Conservation (phyloP, 345 rosid species). For the Hibiscus syriacus region DNA sequence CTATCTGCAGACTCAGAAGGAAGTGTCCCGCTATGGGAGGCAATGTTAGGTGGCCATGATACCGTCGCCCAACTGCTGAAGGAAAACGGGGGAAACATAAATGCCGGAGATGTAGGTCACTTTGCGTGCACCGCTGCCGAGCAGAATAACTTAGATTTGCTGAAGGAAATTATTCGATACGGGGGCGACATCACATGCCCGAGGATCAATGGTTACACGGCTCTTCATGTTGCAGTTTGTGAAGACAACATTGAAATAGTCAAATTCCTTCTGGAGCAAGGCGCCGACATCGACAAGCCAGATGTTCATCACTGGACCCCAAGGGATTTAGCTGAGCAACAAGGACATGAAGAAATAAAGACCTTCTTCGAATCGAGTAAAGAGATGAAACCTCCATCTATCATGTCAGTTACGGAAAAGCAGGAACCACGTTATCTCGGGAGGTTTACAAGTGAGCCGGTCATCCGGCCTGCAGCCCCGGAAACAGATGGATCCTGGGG, state of each 20-base stretch:
- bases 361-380: slow-evolving; percentile 31
- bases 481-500: slow-evolving; percentile 41
- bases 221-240: slow-evolving; percentile 76
- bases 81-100: slow-evolving; percentile 39
- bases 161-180: slow-evolving; percentile 37
- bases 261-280: slow-evolving; percentile 53
- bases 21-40: slow-evolving; percentile 77
- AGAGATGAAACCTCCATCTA: slow-evolving; percentile 31
- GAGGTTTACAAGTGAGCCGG: slow-evolving; percentile 68
- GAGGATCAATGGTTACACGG: slow-evolving; percentile 47
- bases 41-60: slow-evolving; percentile 56
- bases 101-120: slow-evolving; percentile 62
- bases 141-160: slow-evolving; percentile 51
- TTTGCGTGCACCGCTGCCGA: slow-evolving; percentile 73
- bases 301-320: slow-evolving; percentile 67
- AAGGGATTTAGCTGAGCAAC: slow-evolving; percentile 71
- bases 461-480: slow-evolving; percentile 30
- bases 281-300: slow-evolving; percentile 55
- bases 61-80: slow-evolving; percentile 36
- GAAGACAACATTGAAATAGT: slow-evolving; percentile 68
- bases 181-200: slow-evolving; percentile 60
- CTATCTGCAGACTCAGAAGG: slow-evolving; percentile 56
- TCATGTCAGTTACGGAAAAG: slow-evolving; percentile 38
- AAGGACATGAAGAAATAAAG: slow-evolving; percentile 75
- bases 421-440: slow-evolving; percentile 43